Base-by-base conservation (phyloP, 768 basidiomycete species). In the Coprinopsis strossmayeri region DNA sequence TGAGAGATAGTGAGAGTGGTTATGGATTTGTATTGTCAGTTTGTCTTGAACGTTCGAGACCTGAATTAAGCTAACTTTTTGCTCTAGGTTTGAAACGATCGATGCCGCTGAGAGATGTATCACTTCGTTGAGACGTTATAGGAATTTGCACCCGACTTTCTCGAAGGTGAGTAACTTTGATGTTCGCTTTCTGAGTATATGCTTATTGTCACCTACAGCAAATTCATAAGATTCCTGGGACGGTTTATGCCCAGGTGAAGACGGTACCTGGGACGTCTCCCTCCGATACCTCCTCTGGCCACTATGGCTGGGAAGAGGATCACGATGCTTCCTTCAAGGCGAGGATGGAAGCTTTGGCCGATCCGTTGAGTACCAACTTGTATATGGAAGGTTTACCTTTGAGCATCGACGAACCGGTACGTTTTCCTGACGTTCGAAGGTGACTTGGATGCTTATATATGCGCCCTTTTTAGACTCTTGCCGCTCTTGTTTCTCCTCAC, bases 141-240 rank as follows among this genome's bases (percentile, higher is more conserved):
- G 85, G 37, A 87, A 91, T 60, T 66, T 91, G 34, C 89, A 92
- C 59, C 90, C 89, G 0, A 88, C 88, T 2, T 90, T 89, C 59
- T 90, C 90, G 47, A 91, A 91, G 77, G 89, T 84, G 49, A 49
- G 25, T 51, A 38, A 53, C 47, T 32, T 42, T 56, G 21, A 46
- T 25, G 23, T 13, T 42, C 25, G 28, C 40, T 25, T 52, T 11
- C 23, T 51, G 45, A 25, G 17, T n/a, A 51, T 18, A 50, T 34
- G 44, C 28, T 17, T 49, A 21, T 39, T 27, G 34, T 9, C 46
- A 30, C 20, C 34, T 46, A 28, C 49, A 75, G 73, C 72, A 74
- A 67, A 72, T 84, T n/a, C 87, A 91, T 65, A 87, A 88, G 60
- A 90, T 91, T 38, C 87, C 87, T 4, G 87, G 87, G 9, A 85